A percentile compares a stretch with the other conserved stretches of the same genome.
Evolutionary conservation across 352 stramenopile genomes (phyloP).

Genomic region (Phytophthora tentaculata): DNA sequence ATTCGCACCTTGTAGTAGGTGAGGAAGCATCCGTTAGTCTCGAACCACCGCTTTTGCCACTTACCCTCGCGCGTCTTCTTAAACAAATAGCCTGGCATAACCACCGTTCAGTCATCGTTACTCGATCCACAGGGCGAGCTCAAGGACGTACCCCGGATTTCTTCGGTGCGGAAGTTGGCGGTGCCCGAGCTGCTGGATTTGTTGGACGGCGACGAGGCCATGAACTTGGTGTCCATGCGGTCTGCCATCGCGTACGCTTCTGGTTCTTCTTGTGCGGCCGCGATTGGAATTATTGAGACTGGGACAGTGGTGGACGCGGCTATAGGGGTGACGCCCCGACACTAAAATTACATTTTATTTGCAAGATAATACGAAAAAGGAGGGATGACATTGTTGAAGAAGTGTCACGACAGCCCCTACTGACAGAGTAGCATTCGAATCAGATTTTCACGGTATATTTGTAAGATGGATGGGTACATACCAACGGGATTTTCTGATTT

Average conservation of each 20-base stretch:
- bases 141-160: conserved; percentile 54
- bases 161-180: conserved; percentile 78
- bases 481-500: conserved; percentile 22
- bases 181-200: conserved; percentile 60
- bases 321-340: conserved; percentile 15
- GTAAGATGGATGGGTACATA: conserved; percentile 22
- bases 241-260: conserved; percentile 27
- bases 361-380: neutral
- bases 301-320: neutral
- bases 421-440: conserved; percentile 24
- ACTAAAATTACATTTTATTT: neutral
- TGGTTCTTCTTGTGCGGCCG: conserved; percentile 22
- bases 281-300: conserved; percentile 29
- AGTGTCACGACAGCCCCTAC: neutral
- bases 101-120: conserved; percentile 6
- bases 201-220: conserved; percentile 46
- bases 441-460: conserved; percentile 23
- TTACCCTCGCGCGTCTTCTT: conserved; percentile 95
- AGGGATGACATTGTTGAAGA: conserved; percentile 31
- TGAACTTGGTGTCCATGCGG: conserved; percentile 49
- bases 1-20: conserved; percentile 97
- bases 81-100: conserved; percentile 83
- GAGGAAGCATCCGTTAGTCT: conserved; percentile 98
- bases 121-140: neutral
- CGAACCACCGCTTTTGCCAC: conserved; percentile 99